A percentile compares a stretch with the other conserved stretches of the same genome.
phyloP scores from a whole-genome alignment of 306 rosid species.

The Fagus crenata region DNA sequence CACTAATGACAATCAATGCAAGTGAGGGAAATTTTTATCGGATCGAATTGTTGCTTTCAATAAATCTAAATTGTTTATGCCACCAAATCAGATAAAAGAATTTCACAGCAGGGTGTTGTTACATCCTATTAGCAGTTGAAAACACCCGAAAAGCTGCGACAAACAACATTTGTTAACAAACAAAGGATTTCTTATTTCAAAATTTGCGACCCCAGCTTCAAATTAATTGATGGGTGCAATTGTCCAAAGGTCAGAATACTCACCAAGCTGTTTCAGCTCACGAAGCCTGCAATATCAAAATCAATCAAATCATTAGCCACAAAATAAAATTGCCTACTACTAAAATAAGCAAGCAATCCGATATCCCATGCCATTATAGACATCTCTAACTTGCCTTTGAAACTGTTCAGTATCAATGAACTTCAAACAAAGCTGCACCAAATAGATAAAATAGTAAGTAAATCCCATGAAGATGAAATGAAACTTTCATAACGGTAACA shows the following conservation, averaged over 20 bases:
- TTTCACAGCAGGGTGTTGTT: neutral
- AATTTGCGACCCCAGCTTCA: neutral
- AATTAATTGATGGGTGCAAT: conserved; percentile 8
- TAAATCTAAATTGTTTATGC: neutral
- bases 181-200: neutral
- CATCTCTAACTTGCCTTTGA: conserved; percentile 63
- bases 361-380: neutral
- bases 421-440: conserved; percentile 77
- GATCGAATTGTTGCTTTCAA: neutral
- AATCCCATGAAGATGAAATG: neutral
- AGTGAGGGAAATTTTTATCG: neutral
- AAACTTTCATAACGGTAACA: neutral
- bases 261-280: conserved; percentile 91
- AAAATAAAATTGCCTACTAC: neutral
- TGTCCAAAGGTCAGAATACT: conserved; percentile 29
- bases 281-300: conserved; percentile 68
- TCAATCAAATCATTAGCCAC: neutral
- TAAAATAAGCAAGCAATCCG: neutral
- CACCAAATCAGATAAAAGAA: neutral
- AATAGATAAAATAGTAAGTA: conserved; percentile 2
- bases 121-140: neutral
- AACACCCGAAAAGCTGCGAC: neutral
- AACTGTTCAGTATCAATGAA: conserved; percentile 91
- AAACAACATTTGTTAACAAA: neutral
- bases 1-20: too few relatives aligned